phyloP scores from a whole-genome alignment of 768 basidiomycete species.

The Tylopilus vinaceipallidus region DNA sequence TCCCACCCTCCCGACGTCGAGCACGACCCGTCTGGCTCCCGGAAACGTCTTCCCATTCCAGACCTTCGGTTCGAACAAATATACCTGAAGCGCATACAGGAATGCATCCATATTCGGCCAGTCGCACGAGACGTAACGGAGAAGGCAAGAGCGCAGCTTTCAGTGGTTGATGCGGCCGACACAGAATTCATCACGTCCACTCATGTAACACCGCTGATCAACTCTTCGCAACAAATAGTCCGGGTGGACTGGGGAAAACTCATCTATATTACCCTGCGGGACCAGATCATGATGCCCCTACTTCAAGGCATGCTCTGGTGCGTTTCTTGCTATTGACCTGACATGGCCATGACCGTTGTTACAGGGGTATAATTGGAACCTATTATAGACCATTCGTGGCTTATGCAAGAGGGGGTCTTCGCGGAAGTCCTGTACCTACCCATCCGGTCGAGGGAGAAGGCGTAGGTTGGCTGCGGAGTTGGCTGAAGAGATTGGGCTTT shows the following conservation, averaged over 20 bases:
- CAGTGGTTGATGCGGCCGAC: constrained; percentile 18
- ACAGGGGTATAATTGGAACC: constrained; percentile 31
- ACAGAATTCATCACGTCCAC: constrained; percentile 20
- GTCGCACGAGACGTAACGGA: constrained; percentile 22
- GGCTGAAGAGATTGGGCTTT: constrained; percentile 29
- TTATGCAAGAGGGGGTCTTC: constrained; percentile 21
- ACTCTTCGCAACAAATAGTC: constrained; percentile 36
- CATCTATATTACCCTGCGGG: constrained; percentile 60
- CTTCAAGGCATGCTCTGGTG: constrained; percentile 69
- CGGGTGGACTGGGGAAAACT: constrained; percentile 56
- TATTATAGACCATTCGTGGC: constrained; percentile 32
- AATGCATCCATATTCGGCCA: constrained; percentile 46
- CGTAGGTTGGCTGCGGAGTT: constrained; percentile 31
- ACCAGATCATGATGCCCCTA: constrained; percentile 67
- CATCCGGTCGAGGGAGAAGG: constrained; percentile 29
- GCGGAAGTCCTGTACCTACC: constrained; percentile 2
- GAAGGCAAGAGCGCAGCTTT: constrained; percentile 28
- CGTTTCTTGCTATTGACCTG: constrained; percentile 18
- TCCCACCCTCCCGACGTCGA: constrained; percentile 10
- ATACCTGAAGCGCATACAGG: constrained; percentile 60
- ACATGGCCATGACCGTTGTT: constrained; percentile 1
- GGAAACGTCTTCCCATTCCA: constrained; percentile 58
- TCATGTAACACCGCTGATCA: constrained; percentile 30
- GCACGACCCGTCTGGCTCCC: constrained; percentile 18
- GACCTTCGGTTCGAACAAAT: constrained; percentile 77